phyloP scores from a whole-genome alignment of 2,329 filamentous ascomycete species.

The Westerdykella sp. region DNA sequence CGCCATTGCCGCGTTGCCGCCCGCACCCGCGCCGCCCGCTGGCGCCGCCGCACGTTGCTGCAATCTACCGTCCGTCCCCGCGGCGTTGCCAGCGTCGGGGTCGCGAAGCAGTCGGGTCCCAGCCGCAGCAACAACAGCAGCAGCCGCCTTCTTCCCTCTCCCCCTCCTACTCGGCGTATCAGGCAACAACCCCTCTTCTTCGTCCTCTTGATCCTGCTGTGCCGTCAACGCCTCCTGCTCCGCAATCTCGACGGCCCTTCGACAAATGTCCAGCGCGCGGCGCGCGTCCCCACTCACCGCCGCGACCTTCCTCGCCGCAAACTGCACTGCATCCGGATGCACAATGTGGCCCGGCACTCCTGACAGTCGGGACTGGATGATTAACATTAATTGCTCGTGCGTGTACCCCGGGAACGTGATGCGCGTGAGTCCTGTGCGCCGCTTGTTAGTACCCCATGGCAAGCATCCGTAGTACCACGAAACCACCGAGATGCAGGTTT shows the following conservation, averaged over 20 bases:
- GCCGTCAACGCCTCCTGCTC: conserved; percentile 58
- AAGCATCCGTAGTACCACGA: too few species aligned
- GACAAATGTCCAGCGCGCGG: conserved; percentile 88
- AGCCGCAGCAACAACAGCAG: conserved; percentile 8
- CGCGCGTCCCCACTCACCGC: conserved; percentile 92
- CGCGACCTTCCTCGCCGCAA: conserved; percentile 92
- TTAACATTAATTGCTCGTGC: conserved; percentile 93
- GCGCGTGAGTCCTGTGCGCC: conserved; percentile 62
- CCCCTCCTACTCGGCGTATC: conserved; percentile 58
- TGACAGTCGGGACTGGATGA: conserved; percentile 88
- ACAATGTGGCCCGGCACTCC: conserved; percentile 86
- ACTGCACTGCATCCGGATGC: conserved; percentile 88
- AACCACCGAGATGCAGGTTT: too few species aligned
- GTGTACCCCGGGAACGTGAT: conserved; percentile 98
- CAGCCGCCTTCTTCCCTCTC: conserved; percentile 28
- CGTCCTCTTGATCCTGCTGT: conserved; percentile 17
- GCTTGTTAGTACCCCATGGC: conserved; percentile 8
- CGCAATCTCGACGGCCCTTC: conserved; percentile 88
- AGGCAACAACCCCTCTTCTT: conserved; percentile 40
- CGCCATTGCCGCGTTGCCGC: too few species aligned
- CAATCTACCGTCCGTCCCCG: conserved; percentile 14
- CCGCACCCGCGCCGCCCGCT: conserved; percentile 6
- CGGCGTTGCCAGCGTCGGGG: conserved; percentile 12
- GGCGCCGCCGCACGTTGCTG: conserved; percentile 15
- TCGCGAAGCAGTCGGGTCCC: too few species aligned